These are phyloP conservation scores for Arthrobotrys sphaeroides DNA, from an alignment of 2,329 filamentous ascomycete species.

Conservation along the genomic window DNA sequence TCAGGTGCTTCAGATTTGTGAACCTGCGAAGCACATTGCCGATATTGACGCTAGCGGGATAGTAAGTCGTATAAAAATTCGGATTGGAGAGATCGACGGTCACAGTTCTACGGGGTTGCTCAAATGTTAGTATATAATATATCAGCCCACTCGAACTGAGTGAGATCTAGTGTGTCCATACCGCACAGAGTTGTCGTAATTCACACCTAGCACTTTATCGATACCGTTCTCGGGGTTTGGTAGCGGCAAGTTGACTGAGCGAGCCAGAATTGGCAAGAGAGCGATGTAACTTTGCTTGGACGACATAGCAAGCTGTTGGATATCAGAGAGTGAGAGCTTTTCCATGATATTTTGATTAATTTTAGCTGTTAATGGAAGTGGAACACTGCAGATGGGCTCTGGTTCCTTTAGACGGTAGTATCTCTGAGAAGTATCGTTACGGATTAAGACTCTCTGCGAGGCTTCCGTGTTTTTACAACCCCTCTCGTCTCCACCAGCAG, in stretches of 20 bases:
- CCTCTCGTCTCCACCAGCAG: neutral
- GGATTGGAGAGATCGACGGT: slow-evolving; percentile 28
- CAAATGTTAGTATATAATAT: neutral
- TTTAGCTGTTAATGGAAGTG: neutral
- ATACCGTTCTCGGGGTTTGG: neutral
- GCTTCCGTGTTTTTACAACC: neutral
- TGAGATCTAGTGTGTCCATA: neutral
- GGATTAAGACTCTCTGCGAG: neutral
- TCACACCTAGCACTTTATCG: neutral
- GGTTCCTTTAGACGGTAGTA: neutral
- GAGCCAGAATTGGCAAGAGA: slow-evolving; percentile 6
- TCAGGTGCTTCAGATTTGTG: slow-evolving; percentile 18
- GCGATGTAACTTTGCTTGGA: slow-evolving; percentile 22
- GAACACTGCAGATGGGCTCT: neutral
- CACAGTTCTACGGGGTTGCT: neutral
- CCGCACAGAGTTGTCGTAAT: slow-evolving; percentile 7
- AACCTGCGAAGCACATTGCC: slow-evolving; percentile 15
- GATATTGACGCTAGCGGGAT: slow-evolving; percentile 16
- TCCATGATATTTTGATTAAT: slow-evolving; percentile 15
- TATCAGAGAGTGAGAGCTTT: neutral
- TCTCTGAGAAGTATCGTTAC: neutral
- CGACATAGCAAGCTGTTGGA: slow-evolving; percentile 15
- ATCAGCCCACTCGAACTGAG: neutral
- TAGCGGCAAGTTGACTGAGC: slow-evolving; percentile 2
- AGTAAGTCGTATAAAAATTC: slow-evolving; percentile 14